These are phyloP conservation scores for Ogataea haglerorum DNA, from an alignment of 805 yeast genomes.

Conservation along the genomic window DNA sequence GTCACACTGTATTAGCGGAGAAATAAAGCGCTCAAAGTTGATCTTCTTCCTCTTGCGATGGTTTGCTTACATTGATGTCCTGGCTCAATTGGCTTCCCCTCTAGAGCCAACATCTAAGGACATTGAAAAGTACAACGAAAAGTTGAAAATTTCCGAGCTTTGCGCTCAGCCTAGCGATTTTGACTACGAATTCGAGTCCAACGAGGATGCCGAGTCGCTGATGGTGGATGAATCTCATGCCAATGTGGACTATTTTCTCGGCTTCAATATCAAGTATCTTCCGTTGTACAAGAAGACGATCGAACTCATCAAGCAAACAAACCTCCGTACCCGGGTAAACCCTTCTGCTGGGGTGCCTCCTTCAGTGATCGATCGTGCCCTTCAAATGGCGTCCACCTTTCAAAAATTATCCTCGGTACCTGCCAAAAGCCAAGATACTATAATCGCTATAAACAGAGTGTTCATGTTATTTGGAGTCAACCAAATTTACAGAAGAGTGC, in stretches of 20 bases:
- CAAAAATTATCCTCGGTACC: slow-evolving; percentile 26
- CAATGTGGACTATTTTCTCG: slow-evolving; percentile 60
- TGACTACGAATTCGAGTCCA: slow-evolving; percentile 28
- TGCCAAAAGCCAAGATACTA: slow-evolving; percentile 8
- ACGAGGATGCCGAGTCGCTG: slow-evolving; percentile 9
- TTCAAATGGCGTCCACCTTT: slow-evolving; percentile 37
- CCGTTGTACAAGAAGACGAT: slow-evolving; percentile 54
- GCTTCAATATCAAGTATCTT: slow-evolving; percentile 61
- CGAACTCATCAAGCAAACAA: slow-evolving; percentile 35
- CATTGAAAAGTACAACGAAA: slow-evolving; percentile 14
- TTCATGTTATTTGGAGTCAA: slow-evolving; percentile 53
- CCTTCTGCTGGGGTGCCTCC: slow-evolving; percentile 12
- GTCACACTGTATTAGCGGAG: slow-evolving; percentile 19
- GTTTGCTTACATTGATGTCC: slow-evolving; percentile 65
- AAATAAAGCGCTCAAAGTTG: slow-evolving; percentile 36
- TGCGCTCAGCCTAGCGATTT: slow-evolving; percentile 15
- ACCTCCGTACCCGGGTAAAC: slow-evolving; percentile 16
- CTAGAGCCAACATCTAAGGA: slow-evolving; percentile 29
- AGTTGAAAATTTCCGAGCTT: neutral
- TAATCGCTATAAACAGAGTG: slow-evolving; percentile 48
- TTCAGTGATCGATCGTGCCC: slow-evolving; percentile 33
- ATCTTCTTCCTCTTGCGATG: slow-evolving; percentile 59
- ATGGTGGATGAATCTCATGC: slow-evolving; percentile 28
- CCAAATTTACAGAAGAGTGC: slow-evolving; percentile 54
- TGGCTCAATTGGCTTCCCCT: slow-evolving; percentile 61